phyloP scores from a whole-genome alignment of 2,329 filamentous ascomycete species.

The Parascedosporium putredinis region DNA sequence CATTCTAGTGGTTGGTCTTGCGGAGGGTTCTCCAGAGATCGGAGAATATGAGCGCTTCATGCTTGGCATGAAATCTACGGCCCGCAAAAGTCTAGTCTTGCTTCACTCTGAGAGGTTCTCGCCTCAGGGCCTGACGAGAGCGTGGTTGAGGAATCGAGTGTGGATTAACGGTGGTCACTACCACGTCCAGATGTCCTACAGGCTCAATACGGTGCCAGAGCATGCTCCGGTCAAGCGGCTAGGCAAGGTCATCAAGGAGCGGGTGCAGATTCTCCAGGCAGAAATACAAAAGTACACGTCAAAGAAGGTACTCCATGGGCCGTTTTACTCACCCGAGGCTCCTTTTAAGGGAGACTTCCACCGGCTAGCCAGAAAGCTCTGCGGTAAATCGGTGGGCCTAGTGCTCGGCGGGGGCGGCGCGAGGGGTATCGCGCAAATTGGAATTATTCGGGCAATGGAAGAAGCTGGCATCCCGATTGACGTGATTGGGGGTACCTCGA shows the following conservation, averaged over 20 bases:
- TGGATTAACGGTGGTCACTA: constrained; percentile 99
- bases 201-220: constrained; percentile 59
- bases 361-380: constrained; percentile 76
- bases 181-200: constrained; percentile 92
- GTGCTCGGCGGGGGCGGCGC: constrained; percentile 92
- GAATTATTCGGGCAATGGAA: constrained; percentile 88
- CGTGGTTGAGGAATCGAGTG: constrained; percentile 83
- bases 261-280: constrained; percentile 88
- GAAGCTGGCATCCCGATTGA: constrained; percentile 95
- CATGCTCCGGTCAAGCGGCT: constrained; percentile 67
- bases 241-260: constrained; percentile 77
- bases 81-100: constrained; percentile 82
- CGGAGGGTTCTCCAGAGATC: constrained; percentile 79
- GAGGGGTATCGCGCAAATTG: constrained; percentile 82
- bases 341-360: constrained; percentile 97
- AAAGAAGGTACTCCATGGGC: constrained; percentile 75
- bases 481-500: constrained; percentile 89
- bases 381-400: constrained; percentile 87
- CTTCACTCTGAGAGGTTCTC: constrained; percentile 86
- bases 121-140: constrained; percentile 69
- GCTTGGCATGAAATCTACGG: constrained; percentile 93
- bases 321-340: constrained; percentile 82
- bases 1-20: constrained; percentile 83
- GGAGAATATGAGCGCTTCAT: constrained; percentile 96
- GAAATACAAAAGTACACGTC: constrained; percentile 98